phyloP scores from a whole-genome alignment of 108 stramenopile genomes.

The Nitzschia inconspicua region DNA sequence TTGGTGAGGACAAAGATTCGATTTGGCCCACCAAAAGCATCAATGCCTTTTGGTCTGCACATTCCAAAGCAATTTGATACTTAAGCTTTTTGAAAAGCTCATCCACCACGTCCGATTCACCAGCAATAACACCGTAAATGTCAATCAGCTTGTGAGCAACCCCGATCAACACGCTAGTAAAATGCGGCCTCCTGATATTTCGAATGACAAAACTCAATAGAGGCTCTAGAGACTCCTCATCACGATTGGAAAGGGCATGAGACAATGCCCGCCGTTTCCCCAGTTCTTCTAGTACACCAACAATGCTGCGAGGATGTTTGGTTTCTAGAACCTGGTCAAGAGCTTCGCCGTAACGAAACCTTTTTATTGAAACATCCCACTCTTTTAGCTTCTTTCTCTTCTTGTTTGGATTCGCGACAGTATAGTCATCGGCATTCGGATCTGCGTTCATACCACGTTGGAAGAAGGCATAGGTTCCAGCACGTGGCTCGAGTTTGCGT shows the following conservation, averaged over 20 bases:
- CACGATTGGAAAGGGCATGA: constrained; percentile 76
- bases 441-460: constrained; percentile 69
- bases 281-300: constrained; percentile 85
- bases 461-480: constrained; percentile 78
- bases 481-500: constrained; percentile 58
- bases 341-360: constrained; percentile 90
- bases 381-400: constrained; percentile 65
- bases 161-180: constrained; percentile 67
- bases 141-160: constrained; percentile 45
- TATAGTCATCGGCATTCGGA: constrained; percentile 49
- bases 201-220: constrained; percentile 78
- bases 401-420: constrained; percentile 36
- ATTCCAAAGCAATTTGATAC: constrained; percentile 64
- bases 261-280: constrained; percentile 77
- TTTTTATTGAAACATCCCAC: constrained; percentile 70
- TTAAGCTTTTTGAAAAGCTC: constrained; percentile 83
- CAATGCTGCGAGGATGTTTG: constrained; percentile 63
- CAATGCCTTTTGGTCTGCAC: constrained; percentile 52
- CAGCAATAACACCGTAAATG: constrained; percentile 43
- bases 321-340: constrained; percentile 76
- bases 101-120: constrained; percentile 79
- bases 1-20: no score
- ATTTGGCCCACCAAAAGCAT: constrained; percentile 71
- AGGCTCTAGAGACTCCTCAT: constrained; percentile 84
- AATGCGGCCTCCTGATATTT: constrained; percentile 73